Base-by-base conservation (phyloP, 768 basidiomycete genomes). In the Macrolepiota albuminosa region DNA sequence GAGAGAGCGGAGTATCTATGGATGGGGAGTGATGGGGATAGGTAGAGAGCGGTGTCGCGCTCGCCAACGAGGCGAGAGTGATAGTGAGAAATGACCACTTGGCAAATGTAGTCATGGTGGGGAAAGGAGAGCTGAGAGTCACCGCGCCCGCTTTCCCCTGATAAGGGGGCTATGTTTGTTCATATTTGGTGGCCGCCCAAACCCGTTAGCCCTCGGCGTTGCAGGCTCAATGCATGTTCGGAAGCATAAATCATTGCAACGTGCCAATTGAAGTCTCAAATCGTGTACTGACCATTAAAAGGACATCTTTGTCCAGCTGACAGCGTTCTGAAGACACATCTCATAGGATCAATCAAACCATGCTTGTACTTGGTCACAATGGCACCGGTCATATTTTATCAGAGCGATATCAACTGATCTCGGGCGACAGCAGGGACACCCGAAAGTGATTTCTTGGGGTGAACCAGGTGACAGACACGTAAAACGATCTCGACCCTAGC, bases 41-140 rank as follows among this genome's bases (percentile, higher is more conserved):
- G n/a, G 81, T 84, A 56, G 81, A 81, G 56, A 83, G 78, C n/a
- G 82, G 82, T 11, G 80, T 78, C 13, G 80, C 71, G 53, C 69
- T 59, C 54, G 70, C 76, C 26, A 72, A 61, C 33, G 76, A 70
- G 57, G 72, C 71, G 60, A 76, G 66, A 43, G 76, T 73, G 29
- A 78, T 70, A 57, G 78, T 76, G 49, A 81, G 63, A 63, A 80
- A 52, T 40, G 76, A 75, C 75, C 77, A 79, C 63, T 75, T 72
- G 57, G 75, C 61, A 63, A 81, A 61, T 61, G 70, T 65, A 65
- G 75, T 68, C 79, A 81, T 82, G 73, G 70, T 80, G 74, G 75
- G 71, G 61, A 63, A 59, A 61, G 65, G 57, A 56, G 62, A 63
- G 42, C 63, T 63, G 63, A 21, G 62, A 64, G 66, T 68, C 49